These are phyloP conservation scores for Cydonia oblonga DNA, from an alignment of 331 rosid genomes.

Conservation along the genomic window DNA sequence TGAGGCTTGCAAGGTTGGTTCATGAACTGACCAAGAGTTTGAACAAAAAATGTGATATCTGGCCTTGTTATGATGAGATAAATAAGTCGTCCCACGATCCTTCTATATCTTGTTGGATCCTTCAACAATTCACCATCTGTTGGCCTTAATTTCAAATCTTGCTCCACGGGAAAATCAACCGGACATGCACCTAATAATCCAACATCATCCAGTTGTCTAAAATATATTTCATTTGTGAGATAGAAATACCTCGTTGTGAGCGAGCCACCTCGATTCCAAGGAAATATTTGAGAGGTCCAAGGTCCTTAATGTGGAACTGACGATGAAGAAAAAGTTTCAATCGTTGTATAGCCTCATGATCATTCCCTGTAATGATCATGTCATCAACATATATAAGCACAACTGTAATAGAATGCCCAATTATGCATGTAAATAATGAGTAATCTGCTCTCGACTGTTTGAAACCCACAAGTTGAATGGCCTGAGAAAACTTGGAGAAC, in stretches of 20 bases:
- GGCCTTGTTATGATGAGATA: background rate
- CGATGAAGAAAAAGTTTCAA: background rate
- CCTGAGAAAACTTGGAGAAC: background rate
- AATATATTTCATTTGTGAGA: no score
- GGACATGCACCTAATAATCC: no score
- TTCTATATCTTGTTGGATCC: background rate
- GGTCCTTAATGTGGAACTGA: background rate
- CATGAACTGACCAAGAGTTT: no score
- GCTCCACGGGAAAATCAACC: background rate
- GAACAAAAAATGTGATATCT: no score
- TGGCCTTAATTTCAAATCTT: background rate
- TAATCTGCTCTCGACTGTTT: background rate
- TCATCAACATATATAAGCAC: background rate
- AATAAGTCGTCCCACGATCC: background rate
- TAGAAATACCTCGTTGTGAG: background rate
- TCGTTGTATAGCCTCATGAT: background rate
- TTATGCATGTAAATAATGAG: background rate
- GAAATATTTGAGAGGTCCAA: background rate
- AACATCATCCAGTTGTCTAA: background rate
- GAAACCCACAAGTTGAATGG: background rate
- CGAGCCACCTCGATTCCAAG: background rate
- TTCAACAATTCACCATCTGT: background rate
- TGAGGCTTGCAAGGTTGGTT: no score
- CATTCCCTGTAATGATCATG: background rate
- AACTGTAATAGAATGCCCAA: background rate